Evolutionary conservation across 345 rosid species (phyloP).

Genomic region (Trapa bicornis): DNA sequence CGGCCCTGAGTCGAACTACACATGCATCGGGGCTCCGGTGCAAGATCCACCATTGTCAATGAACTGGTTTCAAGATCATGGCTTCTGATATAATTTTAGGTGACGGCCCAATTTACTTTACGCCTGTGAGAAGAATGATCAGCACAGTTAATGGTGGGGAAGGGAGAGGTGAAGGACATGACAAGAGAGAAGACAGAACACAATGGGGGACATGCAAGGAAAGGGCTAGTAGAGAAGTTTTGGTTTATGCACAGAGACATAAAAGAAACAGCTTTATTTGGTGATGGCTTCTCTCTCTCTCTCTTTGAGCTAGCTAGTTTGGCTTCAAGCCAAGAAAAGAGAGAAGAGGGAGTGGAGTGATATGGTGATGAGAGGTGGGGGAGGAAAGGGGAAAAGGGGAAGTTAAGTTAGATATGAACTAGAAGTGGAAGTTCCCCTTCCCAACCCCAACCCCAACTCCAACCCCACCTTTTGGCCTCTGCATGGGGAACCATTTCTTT

Average conservation of each 20-base stretch:
- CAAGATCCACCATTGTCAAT: conserved; percentile 23
- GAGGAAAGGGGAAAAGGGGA: conserved; percentile 27
- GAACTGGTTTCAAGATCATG: conserved; percentile 53
- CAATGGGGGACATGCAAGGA: conserved; percentile 29
- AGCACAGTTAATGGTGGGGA: neutral
- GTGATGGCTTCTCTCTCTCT: conserved; percentile 21
- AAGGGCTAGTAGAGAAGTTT: conserved; percentile 19
- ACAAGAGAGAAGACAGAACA: conserved; percentile 29
- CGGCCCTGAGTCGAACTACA: conserved; percentile 36
- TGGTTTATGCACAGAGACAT: conserved; percentile 39
- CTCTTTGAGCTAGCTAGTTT: conserved; percentile 44
- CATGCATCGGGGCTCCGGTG: conserved; percentile 76
- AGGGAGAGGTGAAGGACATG: conserved; percentile 33
- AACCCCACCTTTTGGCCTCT: conserved; percentile 21
- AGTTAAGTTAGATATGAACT: conserved; percentile 55
- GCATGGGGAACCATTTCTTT: conserved; percentile 23
- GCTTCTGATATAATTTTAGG: conserved; percentile 16
- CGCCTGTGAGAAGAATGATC: neutral
- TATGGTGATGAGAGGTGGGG: conserved; percentile 7
- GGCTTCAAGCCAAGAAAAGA: conserved; percentile 24
- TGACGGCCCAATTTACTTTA: too few relatives aligned
- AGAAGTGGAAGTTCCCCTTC: conserved; percentile 21
- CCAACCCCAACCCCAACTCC: neutral
- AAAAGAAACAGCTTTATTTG: conserved; percentile 46
- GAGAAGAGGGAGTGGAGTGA: neutral